Conservation (phyloP, 2,329 filamentous ascomycete genomes). For the Sporothrix schenckii region DNA sequence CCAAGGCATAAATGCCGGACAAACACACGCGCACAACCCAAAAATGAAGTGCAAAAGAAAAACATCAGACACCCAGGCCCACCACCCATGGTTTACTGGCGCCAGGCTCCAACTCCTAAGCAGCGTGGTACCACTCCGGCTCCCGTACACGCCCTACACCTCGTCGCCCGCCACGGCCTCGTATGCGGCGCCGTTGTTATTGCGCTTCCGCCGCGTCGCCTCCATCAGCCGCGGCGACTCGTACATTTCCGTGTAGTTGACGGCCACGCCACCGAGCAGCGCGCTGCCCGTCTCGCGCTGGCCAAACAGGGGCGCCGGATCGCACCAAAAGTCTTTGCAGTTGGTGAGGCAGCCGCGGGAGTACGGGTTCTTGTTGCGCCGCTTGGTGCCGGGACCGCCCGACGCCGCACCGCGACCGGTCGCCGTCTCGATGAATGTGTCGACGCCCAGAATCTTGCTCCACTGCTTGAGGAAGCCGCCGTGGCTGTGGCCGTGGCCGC, state of each 20-base stretch:
- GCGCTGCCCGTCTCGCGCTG: conserved; percentile 73
- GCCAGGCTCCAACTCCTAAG: too few species aligned
- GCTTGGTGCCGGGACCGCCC: conserved; percentile 52
- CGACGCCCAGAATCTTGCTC: conserved; percentile 83
- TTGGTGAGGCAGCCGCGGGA: conserved; percentile 82
- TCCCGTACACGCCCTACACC: conserved; percentile 5
- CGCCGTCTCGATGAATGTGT: conserved; percentile 91
- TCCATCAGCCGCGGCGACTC: conserved; percentile 75
- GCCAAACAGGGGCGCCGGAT: conserved; percentile 79
- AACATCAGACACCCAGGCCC: background rate
- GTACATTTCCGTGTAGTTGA: conserved; percentile 90
- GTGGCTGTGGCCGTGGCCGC: conserved; percentile 48
- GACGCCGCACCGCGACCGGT: conserved; percentile 74
- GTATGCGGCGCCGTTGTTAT: conserved; percentile 60
- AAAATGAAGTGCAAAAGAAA: background rate
- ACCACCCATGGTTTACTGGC: background rate
- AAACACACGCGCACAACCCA: background rate
- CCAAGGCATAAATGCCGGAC: conserved; percentile 16
- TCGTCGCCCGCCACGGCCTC: conserved; percentile 64
- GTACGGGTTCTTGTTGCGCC: conserved; percentile 74
- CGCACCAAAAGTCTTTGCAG: conserved; percentile 96
- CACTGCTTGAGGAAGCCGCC: conserved; percentile 73
- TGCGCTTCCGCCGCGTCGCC: conserved; percentile 46
- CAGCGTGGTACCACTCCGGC: too few species aligned
- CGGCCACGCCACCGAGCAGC: conserved; percentile 72